phyloP scores from a whole-genome alignment of 306 rosid species.

The Rubus idaeus region DNA sequence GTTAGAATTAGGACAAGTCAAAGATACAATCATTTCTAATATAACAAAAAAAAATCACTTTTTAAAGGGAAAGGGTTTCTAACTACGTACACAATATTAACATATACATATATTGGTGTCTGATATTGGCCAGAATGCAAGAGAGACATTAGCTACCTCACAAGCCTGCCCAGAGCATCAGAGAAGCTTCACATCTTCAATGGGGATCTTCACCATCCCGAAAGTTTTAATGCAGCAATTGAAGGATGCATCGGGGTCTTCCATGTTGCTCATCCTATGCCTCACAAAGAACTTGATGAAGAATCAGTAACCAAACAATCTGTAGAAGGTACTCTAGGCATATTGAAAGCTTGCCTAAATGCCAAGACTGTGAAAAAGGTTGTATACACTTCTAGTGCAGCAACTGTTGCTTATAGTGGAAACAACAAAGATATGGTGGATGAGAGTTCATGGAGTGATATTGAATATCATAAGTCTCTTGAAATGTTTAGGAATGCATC shows the following conservation, averaged over 20 bases:
- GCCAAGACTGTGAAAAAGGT: constrained; percentile 48
- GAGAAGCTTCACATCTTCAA: constrained; percentile 39
- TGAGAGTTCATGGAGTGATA: constrained; percentile 53
- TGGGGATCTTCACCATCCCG: constrained; percentile 50
- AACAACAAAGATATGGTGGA: constrained; percentile 20
- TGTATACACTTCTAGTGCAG: constrained; percentile 54
- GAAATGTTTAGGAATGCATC: constrained; percentile 18
- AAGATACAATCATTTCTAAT: no score
- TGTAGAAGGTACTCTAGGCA: constrained; percentile 50
- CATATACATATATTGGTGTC: not conserved
- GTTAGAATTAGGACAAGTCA: not conserved
- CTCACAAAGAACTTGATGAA: constrained; percentile 36
- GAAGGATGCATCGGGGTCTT: constrained; percentile 60
- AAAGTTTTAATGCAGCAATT: constrained; percentile 42
- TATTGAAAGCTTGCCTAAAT: constrained; percentile 40
- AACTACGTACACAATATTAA: no score
- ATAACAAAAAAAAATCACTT: no score
- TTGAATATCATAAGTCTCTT: constrained; percentile 18
- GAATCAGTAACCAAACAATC: constrained; percentile 40
- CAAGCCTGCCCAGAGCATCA: constrained; percentile 47
- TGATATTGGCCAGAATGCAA: constrained; percentile 12
- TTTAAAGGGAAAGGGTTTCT: no score
- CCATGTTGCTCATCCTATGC: constrained; percentile 44
- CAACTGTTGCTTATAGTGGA: constrained; percentile 24
- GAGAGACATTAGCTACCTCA: constrained; percentile 46